phyloP scores from a whole-genome alignment of 177 flowering plant species.

The Telopea speciosissima region DNA sequence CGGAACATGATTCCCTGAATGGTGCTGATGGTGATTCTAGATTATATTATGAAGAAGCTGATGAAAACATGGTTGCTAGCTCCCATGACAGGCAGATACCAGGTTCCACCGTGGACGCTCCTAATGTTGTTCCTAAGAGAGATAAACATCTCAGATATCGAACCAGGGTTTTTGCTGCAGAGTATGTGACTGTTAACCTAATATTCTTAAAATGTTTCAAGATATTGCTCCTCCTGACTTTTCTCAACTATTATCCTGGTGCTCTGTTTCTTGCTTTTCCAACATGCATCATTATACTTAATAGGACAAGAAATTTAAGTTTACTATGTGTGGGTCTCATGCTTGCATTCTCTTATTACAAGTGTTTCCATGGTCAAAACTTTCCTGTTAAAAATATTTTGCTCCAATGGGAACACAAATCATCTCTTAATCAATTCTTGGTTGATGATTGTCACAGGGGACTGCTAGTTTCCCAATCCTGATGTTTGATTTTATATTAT shows the following conservation, averaged over 20 bases:
- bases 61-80: constrained; percentile 84
- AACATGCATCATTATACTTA: background rate
- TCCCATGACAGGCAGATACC: constrained; percentile 25
- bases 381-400: background rate
- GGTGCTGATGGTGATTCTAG: constrained; percentile 39
- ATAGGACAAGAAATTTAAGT: no score
- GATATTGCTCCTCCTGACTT: background rate
- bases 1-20: constrained; percentile 34
- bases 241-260: background rate
- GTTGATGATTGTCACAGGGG: no score
- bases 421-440: no score
- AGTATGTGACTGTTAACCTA: constrained; percentile 45
- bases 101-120: constrained; percentile 29
- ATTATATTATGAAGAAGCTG: constrained; percentile 60
- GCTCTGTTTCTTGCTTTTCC: background rate
- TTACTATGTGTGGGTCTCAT: no score
- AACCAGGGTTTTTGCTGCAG: constrained; percentile 93
- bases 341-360: background rate
- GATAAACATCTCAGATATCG: constrained; percentile 82
- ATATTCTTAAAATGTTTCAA: background rate
- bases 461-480: no score
- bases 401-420: background rate
- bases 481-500: no score
- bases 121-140: constrained; percentile 25
- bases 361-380: background rate